These are phyloP conservation scores for Penicillium sp. DNA, from an alignment of 2,329 filamentous ascomycete genomes.

Conservation along the genomic window DNA sequence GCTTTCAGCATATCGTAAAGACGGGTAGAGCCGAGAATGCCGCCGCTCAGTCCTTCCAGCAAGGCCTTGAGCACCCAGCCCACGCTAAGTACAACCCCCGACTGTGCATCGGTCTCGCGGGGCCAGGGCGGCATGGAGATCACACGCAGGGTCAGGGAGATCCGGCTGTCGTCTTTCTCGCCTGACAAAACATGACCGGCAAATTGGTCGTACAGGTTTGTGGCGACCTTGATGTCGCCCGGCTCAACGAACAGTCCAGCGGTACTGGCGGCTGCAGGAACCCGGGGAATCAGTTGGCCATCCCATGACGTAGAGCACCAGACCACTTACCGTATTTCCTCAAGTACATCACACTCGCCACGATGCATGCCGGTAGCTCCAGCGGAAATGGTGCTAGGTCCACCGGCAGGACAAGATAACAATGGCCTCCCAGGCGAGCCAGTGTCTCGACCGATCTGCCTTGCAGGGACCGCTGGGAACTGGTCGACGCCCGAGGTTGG, in stretches of 20 bases:
- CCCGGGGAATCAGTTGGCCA: constrained; percentile 7
- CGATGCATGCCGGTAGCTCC: constrained; percentile 42
- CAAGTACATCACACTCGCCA: constrained; percentile 38
- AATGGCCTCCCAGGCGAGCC: constrained; percentile 41
- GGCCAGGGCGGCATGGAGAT: constrained; percentile 25
- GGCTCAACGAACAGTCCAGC: constrained; percentile 33
- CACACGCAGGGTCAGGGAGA: constrained; percentile 33
- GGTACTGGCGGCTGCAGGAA: constrained; percentile 22
- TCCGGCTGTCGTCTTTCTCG: constrained; percentile 31
- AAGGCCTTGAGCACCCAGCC: constrained; percentile 35
- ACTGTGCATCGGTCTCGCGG: constrained; percentile 17
- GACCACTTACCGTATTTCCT: constrained; percentile 15
- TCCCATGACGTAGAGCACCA: constrained; percentile 3
- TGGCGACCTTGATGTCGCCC: constrained; percentile 33
- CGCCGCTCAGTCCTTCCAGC: constrained; percentile 35
- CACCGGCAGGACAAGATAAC: constrained; percentile 34
- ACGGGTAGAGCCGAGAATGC: constrained; percentile 35
- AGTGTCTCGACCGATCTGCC: constrained; percentile 40
- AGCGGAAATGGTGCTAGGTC: constrained; percentile 38
- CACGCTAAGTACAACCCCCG: constrained; percentile 28
- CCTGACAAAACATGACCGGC: constrained; percentile 36
- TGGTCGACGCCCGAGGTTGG: constrained; percentile 26
- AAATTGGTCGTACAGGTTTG: constrained; percentile 39
- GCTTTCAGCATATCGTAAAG: constrained; percentile 30
- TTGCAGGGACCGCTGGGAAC: constrained; percentile 29